phyloP scores from a whole-genome alignment of 1,284 basidiomycete genomes.

The Exobasidium cylindrosporum region DNA sequence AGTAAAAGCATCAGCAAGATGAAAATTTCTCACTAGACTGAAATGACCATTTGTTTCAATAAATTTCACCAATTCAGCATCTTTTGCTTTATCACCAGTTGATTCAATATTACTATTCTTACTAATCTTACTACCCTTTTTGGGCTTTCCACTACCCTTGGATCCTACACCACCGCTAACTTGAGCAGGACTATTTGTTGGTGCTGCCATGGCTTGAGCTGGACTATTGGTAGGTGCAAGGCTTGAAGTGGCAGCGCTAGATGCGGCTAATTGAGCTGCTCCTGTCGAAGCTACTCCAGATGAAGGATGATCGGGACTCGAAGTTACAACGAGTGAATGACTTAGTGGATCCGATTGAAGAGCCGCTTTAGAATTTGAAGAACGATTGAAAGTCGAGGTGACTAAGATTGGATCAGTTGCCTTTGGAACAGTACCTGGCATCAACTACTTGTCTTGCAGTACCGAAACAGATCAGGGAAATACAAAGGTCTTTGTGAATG shows the following conservation, averaged over 20 bases:
- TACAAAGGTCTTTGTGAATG: no score
- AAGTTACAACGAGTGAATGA: conserved; percentile 1
- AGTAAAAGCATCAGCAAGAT: conserved; percentile 96
- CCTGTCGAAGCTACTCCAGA: conserved; percentile 17
- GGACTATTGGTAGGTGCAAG: conserved; percentile 9
- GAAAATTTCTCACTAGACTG: conserved; percentile 75
- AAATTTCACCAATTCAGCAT: conserved; percentile 38
- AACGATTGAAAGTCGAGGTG: background rate
- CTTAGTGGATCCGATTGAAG: background rate
- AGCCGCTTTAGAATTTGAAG: conserved; percentile 8
- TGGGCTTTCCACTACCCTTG: background rate
- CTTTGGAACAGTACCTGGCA: conserved; percentile 19
- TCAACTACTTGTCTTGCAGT: no score
- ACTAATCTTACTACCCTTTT: background rate
- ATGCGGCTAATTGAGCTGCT: conserved; percentile 13
- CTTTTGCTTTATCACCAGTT: conserved; percentile 19
- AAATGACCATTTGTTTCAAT: conserved; percentile 54
- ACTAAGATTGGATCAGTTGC: conserved; percentile 17
- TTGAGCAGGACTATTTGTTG: background rate
- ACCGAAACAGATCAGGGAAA: no score
- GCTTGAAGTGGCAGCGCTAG: background rate
- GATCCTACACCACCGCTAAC: background rate
- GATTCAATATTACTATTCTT: background rate
- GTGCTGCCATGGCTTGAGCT: conserved; percentile 11
- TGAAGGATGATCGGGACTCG: conserved; percentile 14